phyloP scores from a whole-genome alignment of 805 yeast species.

The Candida silvatica region DNA sequence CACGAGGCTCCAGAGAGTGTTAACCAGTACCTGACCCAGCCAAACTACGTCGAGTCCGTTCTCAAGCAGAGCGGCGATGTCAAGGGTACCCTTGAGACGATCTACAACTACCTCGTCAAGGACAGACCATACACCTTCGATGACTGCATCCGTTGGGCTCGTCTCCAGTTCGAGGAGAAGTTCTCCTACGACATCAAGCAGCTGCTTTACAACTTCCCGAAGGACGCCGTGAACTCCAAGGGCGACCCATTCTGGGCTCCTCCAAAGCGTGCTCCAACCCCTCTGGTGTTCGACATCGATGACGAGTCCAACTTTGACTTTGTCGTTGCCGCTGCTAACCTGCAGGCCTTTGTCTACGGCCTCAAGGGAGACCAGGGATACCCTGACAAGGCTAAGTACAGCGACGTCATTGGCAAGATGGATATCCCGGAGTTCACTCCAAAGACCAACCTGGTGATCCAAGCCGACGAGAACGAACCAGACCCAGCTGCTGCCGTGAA shows the following conservation, averaged over 20 bases:
- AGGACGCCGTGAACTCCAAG: constrained; percentile 79
- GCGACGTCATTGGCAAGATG: constrained; percentile 40
- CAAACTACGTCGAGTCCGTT: constrained; percentile 85
- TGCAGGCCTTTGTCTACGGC: constrained; percentile 87
- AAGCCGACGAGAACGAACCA: constrained; percentile 79
- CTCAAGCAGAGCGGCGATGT: constrained; percentile 90
- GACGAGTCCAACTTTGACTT: constrained; percentile 77
- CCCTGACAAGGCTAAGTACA: constrained; percentile 39
- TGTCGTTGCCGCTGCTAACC: constrained; percentile 81
- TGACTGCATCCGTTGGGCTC: constrained; percentile 94
- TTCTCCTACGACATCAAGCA: constrained; percentile 83
- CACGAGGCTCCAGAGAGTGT: constrained; percentile 90
- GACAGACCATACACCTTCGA: constrained; percentile 85
- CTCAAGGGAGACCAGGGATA: constrained; percentile 63
- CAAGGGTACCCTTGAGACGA: constrained; percentile 76
- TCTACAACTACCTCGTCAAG: constrained; percentile 56
- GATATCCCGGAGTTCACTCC: constrained; percentile 66
- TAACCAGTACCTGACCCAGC: constrained; percentile 82
- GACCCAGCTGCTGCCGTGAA: constrained; percentile 60
- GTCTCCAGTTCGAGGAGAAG: constrained; percentile 78
- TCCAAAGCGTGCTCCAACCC: constrained; percentile 91
- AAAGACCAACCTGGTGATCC: constrained; percentile 66
- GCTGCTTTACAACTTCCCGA: constrained; percentile 88
- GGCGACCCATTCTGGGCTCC: constrained; percentile 98
- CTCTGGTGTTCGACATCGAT: constrained; percentile 69